A percentile compares a stretch with the other conserved stretches of the same genome.
These are phyloP conservation scores for Apophysomyces trapeziformis DNA, from an alignment of 371 early-diverging fungal species.

Conservation along the genomic window DNA sequence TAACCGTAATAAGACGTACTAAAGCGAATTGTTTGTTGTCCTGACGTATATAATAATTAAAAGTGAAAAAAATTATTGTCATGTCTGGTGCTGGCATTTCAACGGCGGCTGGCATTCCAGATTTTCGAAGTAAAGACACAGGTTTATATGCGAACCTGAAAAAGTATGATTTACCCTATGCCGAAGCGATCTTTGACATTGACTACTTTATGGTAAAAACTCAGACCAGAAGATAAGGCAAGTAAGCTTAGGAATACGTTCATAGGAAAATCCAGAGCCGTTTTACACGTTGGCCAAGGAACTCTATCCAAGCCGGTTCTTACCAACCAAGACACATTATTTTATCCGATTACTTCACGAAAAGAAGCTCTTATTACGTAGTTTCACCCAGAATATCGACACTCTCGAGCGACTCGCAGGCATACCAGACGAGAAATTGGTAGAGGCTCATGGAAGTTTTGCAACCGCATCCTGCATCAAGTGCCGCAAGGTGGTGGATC, in stretches of 20 bases:
- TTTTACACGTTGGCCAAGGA: constrained; percentile 93
- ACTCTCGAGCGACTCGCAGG: constrained; percentile 91
- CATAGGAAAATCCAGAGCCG: constrained; percentile 78
- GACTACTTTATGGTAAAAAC: constrained; percentile 76
- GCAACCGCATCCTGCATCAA: constrained; percentile 78
- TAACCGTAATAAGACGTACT: constrained; percentile 7
- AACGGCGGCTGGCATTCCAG: constrained; percentile 90
- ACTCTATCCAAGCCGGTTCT: constrained; percentile 83
- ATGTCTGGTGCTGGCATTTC: constrained; percentile 97
- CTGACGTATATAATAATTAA: not conserved
- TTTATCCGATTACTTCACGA: constrained; percentile 81
- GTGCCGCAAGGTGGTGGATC: constrained; percentile 49
- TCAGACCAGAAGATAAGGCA: not conserved
- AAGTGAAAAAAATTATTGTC: constrained; percentile 82
- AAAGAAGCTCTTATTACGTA: constrained; percentile 74
- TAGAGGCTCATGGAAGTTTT: constrained; percentile 97
- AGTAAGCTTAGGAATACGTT: not conserved
- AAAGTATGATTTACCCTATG: constrained; percentile 85
- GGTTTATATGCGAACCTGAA: constrained; percentile 92
- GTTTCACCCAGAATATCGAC: constrained; percentile 97
- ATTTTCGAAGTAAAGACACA: constrained; percentile 90
- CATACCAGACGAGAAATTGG: constrained; percentile 67
- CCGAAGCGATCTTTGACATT: constrained; percentile 94
- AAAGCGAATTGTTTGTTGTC: not conserved
- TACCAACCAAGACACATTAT: constrained; percentile 88